Base-by-base conservation (phyloP, 768 basidiomycete genomes). In the Boletus rex-veris region DNA sequence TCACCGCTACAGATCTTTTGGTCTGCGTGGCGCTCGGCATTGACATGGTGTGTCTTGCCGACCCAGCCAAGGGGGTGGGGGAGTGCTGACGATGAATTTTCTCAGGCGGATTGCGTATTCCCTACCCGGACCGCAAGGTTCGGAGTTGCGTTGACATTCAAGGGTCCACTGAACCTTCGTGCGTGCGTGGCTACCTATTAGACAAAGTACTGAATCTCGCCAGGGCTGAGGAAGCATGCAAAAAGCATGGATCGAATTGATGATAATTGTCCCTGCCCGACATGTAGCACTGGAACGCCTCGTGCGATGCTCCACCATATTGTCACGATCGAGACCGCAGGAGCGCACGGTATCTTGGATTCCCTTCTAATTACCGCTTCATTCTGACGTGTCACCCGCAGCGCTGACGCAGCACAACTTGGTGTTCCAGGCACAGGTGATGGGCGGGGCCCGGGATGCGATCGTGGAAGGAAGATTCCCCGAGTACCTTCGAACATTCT, bases 71-170 rank as follows among this genome's bases (percentile, higher is more conserved):
- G 36, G 21, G 9, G 21, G 56, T 7, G 57, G 16, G 44, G 16
- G 30, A 45, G 48, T 31, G 16, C 31, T 52, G 18, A 49, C 10
- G 16, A 33, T n/a, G 10, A 6, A 11, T 15, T 45, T 50, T 18
- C 49, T 10, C 54, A 91, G 90, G 92, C 92, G 0, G 92, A 96
- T 66, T 96, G 92, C 58, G 92, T 96, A 11, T 95, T 93, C 63
- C 93, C 92, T 31, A 96, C 92, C 2, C 81, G 93, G 54, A 95
- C 93, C 1, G 93, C 92, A 36, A 81, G 92, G 28, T 95, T 95
- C 68, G 92, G 92, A 3, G 87, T 95, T 15, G 92, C 93, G 6
- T 70, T 96, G 53, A 95, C 93, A 10, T 82, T 84, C 63, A 77
- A 72, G 5, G 92, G 92, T 0, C 91, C 91, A 5, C 62, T 96